phyloP scores from a whole-genome alignment of 768 basidiomycete species.

The Melanogaster broomeanus region DNA sequence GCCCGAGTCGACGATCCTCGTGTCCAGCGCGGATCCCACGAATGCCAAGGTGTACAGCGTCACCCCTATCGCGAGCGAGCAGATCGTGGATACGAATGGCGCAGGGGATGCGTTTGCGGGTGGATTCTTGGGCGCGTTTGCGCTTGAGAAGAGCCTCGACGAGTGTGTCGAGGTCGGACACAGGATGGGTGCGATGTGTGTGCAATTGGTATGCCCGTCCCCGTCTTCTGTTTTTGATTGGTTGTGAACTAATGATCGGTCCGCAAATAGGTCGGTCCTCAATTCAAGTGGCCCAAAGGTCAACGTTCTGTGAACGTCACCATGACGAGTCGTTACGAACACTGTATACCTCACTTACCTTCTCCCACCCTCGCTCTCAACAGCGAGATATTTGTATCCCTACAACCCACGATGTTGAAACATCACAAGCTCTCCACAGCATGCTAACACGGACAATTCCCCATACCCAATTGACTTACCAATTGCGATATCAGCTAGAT shows the following conservation, averaged over 20 bases:
- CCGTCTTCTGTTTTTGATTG: background rate
- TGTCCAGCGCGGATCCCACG: constrained; percentile 57
- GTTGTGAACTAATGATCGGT: background rate
- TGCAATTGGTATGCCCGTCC: constrained; percentile 64
- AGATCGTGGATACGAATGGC: constrained; percentile 96
- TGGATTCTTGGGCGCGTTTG: constrained; percentile 87
- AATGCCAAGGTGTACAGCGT: constrained; percentile 61
- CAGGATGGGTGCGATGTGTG: constrained; percentile 81
- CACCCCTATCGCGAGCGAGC: constrained; percentile 49
- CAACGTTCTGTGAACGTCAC: constrained; percentile 35
- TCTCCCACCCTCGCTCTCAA: constrained; percentile 37
- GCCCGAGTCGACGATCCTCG: constrained; percentile 73
- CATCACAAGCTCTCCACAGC: constrained; percentile 37
- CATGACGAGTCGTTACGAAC: background rate
- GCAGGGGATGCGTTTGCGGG: constrained; percentile 98
- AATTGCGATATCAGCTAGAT: constrained; percentile 24
- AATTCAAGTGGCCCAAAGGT: constrained; percentile 61
- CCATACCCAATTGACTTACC: background rate
- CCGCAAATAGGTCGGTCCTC: constrained; percentile 49
- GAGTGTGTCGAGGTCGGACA: constrained; percentile 86
- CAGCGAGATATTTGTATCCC: constrained; percentile 33
- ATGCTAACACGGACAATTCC: constrained; percentile 26
- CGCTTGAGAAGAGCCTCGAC: constrained; percentile 74
- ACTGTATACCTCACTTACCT: constrained; percentile 2
- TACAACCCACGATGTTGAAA: constrained; percentile 17